Percentiles rank a stretch among this genome's conserved stretches.
Evolutionary conservation across 257 asterid genomes (phyloP).

Genomic region (Gentiana straminea): DNA sequence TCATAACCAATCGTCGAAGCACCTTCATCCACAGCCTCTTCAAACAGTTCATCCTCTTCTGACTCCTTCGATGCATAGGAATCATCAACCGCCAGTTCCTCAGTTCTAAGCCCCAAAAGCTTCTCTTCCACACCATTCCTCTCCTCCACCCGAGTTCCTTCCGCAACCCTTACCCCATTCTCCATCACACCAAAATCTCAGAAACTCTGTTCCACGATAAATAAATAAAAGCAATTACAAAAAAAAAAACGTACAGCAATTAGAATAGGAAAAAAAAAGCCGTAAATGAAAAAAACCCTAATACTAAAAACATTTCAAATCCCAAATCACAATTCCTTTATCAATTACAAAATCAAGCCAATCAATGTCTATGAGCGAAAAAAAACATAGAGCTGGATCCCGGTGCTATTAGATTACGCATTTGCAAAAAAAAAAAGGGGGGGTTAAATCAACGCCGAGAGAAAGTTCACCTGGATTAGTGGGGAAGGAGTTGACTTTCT

Average conservation of each 20-base stretch:
- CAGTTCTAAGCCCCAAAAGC: conserved; percentile 13
- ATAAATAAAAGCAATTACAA: not conserved
- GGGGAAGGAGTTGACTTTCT: no score
- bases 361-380: not conserved
- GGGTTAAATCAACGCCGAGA: no score
- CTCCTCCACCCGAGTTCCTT: conserved; percentile 31
- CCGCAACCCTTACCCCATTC: conserved; percentile 35
- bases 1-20: conserved; percentile 12
- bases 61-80: conserved; percentile 27
- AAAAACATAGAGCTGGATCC: conserved; percentile 4
- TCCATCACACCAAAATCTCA: conserved; percentile 47
- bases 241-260: not conserved
- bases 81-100: conserved; percentile 20
- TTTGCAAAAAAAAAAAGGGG: not conserved
- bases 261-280: not conserved
- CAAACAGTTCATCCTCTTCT: conserved; percentile 38
- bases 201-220: conserved; percentile 27
- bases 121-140: conserved; percentile 22
- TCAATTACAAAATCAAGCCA: not conserved
- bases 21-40: conserved; percentile 41
- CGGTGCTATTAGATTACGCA: not conserved
- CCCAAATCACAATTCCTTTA: not conserved
- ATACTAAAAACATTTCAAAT: not conserved
- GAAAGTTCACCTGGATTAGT: not conserved
- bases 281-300: not conserved